A percentile compares a stretch with the other conserved stretches of the same genome.
These are phyloP conservation scores for Kitagawia praeruptora DNA, from an alignment of 129 eudicot species.

Conservation along the genomic window DNA sequence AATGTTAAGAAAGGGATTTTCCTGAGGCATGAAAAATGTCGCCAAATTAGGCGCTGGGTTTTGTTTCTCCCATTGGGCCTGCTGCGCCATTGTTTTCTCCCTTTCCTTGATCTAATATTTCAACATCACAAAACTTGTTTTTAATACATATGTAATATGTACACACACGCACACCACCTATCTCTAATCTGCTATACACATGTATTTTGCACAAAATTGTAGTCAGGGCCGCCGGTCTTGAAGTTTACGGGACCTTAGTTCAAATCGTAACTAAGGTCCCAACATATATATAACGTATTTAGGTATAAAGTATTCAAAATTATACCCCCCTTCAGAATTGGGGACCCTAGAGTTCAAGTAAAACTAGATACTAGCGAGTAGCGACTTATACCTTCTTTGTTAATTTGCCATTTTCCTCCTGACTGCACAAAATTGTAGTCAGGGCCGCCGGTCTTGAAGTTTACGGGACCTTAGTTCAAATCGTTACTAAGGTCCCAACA, in stretches of 20 bases:
- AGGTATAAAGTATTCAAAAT: too few relatives aligned
- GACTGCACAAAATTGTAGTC: background rate
- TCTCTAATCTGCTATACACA: background rate
- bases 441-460: too few relatives aligned
- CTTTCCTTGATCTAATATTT: background rate
- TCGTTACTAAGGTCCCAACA: too few relatives aligned
- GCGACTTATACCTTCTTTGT: too few relatives aligned
- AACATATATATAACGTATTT: too few relatives aligned
- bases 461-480: too few relatives aligned
- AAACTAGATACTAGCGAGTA: background rate
- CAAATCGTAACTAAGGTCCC: too few relatives aligned
- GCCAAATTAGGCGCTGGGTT: background rate
- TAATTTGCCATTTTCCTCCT: too few relatives aligned
- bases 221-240: too few relatives aligned
- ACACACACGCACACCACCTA: too few relatives aligned
- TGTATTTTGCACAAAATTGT: background rate
- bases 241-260: too few relatives aligned
- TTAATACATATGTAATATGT: background rate
- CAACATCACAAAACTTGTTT: background rate
- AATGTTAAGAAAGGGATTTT: slow-evolving; percentile 4
- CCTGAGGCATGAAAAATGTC: slow-evolving; percentile 6
- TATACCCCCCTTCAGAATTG: too few relatives aligned
- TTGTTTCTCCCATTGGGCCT: slow-evolving; percentile 11
- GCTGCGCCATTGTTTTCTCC: slow-evolving; percentile 10
- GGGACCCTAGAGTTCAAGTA: background rate